These are phyloP conservation scores for Gossypium trilobum DNA, from an alignment of 441 rosid genomes.

Conservation along the genomic window DNA sequence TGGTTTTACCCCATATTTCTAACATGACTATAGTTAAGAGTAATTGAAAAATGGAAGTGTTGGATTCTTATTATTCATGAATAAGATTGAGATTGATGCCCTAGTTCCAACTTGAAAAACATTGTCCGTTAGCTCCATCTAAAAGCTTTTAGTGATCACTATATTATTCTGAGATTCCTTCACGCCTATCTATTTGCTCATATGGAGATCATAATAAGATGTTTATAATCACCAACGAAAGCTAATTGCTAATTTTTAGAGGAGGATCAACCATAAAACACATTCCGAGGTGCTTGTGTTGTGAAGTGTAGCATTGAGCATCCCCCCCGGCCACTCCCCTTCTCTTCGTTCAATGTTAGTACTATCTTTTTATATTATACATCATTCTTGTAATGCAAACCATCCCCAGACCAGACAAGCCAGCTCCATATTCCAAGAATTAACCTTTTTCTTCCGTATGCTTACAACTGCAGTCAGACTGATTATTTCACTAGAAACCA, in stretches of 20 bases:
- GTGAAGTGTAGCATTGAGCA: not conserved
- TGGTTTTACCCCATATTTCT: not conserved
- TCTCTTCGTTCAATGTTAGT: not conserved
- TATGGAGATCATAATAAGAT: not conserved
- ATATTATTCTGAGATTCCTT: not conserved
- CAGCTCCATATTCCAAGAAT: not conserved
- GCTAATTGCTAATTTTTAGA: not conserved
- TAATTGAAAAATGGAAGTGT: not conserved
- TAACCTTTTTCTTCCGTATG: not conserved
- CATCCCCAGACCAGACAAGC: not conserved
- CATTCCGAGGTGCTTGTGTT: not conserved
- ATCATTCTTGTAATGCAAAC: not conserved
- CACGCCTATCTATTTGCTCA: not conserved
- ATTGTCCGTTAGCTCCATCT: not conserved
- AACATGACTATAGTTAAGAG: not conserved
- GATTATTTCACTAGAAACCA: not conserved
- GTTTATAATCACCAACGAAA: not conserved
- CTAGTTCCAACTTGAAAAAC: not conserved
- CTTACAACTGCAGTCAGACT: not conserved
- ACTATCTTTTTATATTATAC: not conserved
- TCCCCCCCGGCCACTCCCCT: not conserved
- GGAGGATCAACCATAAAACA: not conserved
- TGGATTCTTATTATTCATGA: not conserved
- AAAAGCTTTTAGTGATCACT: not conserved
- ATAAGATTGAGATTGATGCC: not conserved